Base-by-base conservation (phyloP, 2,329 filamentous ascomycete genomes). In the Phaeoacremonium minimum region DNA sequence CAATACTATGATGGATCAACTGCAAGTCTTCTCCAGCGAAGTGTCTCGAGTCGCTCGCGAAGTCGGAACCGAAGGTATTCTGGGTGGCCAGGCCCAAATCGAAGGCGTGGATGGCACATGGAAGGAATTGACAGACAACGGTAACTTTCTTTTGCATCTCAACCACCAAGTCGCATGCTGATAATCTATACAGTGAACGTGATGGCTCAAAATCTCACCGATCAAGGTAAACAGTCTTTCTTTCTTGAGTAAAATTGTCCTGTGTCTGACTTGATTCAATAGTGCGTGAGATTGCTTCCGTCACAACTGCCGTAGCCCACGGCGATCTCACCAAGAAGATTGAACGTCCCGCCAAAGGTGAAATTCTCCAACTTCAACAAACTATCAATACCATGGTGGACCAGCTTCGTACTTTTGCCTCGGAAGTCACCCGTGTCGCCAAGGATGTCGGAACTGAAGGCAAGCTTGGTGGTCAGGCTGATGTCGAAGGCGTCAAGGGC, bases 1-100 rank as follows among this genome's bases (percentile, higher is more conserved):
- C 68, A 97, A 97, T 61, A 94, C 87, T 48, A 97, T 97, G 91
- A 95, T 97, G 80, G 91, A 97, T 57, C 91, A 96, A 63, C 75
- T 97, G 41, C 90, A 96, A 58, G 87, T 94, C 42, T 97, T 97
- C 62, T 91, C 91, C 46, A 94, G 87, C 61, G 90, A 97, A 67
- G 91, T 97, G 53, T 96, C 91, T 20, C 85, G 88, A 48, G 83
- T 97, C 49, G 91, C 91, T 36, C 86, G 88, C 60, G 91, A 97
- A 63, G 91, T 97, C 69, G 91, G 91, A 50, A 97, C 91, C 11
- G 90, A 97, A 61, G 91, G 91, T 55, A 84, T 93, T 45, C 80
- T 97, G 29, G 91, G 91, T 52, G 91, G 91, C 30, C 91, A 97
- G 60, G 91, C 91, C 41, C 85, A 89, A 59, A 91, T 97, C 44